phyloP scores from a whole-genome alignment of 306 rosid genomes.

The Cicer judaicum region DNA sequence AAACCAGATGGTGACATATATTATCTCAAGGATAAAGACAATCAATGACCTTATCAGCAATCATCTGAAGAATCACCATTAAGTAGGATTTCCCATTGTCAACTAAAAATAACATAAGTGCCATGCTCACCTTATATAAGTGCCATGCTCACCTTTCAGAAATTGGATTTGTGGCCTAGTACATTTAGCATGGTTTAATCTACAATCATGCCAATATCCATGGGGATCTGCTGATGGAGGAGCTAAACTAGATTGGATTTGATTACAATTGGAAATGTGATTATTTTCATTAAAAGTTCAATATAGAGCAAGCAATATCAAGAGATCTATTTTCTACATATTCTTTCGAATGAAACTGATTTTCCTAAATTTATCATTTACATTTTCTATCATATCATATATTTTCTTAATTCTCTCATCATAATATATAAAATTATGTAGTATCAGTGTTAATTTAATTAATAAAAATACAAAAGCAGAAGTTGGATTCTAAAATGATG shows the following conservation, averaged over 20 bases:
- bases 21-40: conserved; percentile 92
- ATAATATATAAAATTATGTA: too few relatives aligned
- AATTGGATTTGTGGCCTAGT: conserved; percentile 65
- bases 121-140: conserved; percentile 72
- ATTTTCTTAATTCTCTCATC: too few relatives aligned
- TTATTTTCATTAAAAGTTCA: neutral
- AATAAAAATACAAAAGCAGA: too few relatives aligned
- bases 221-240: conserved; percentile 92
- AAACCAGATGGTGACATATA: conserved; percentile 84
- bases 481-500: too few relatives aligned
- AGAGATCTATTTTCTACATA: too few relatives aligned
- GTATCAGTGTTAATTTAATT: too few relatives aligned
- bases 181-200: conserved; percentile 83
- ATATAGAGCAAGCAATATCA: too few relatives aligned
- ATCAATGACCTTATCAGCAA: conserved; percentile 60
- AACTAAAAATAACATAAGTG: conserved; percentile 7
- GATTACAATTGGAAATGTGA: conserved; percentile 39
- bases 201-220: conserved; percentile 85
- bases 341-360: too few relatives aligned
- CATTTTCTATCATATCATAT: too few relatives aligned
- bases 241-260: conserved; percentile 90
- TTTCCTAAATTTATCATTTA: too few relatives aligned
- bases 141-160: too few relatives aligned
- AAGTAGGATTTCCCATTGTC: neutral
- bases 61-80: too few relatives aligned